These are phyloP conservation scores for Sanghuangporus sanghuang DNA, from an alignment of 1,284 basidiomycete species.

Conservation along the genomic window DNA sequence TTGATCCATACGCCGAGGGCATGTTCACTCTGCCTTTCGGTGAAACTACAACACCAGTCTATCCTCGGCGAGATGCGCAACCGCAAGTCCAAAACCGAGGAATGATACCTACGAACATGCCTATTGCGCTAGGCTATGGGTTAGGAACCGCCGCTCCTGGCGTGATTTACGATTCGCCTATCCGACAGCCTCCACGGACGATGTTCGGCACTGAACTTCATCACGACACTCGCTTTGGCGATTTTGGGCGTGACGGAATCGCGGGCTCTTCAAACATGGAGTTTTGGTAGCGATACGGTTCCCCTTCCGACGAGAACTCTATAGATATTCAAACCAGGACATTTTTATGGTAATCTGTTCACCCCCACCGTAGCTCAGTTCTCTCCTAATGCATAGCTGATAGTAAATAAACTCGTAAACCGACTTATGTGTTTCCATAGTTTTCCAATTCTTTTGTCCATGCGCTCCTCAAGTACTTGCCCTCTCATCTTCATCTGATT, in stretches of 20 bases:
- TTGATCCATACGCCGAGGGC: slow-evolving; percentile 3
- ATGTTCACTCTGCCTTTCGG: slow-evolving; percentile 5
- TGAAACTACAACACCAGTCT: slow-evolving; percentile 14
- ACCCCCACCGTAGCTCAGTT: background rate
- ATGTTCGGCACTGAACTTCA: slow-evolving; percentile 80
- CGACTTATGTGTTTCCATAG: background rate
- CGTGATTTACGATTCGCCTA: slow-evolving; percentile 27
- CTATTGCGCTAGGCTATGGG: slow-evolving; percentile 12
- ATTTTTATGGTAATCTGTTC: background rate
- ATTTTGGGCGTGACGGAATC: slow-evolving; percentile 72
- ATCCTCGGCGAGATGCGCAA: background rate
- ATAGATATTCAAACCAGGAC: background rate
- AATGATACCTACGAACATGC: background rate
- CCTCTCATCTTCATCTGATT: background rate
- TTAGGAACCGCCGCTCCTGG: slow-evolving; percentile 22
- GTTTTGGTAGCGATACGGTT: slow-evolving; percentile 19
- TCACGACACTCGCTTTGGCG: slow-evolving; percentile 69
- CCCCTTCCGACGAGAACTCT: background rate
- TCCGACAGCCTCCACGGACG: slow-evolving; percentile 51
- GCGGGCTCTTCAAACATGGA: slow-evolving; percentile 58
- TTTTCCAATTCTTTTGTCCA: background rate
- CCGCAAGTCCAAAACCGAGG: slow-evolving; percentile 25
- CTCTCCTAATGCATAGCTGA: background rate
- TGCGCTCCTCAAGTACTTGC: background rate
- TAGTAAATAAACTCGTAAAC: background rate